phyloP scores from a whole-genome alignment of 2,329 filamentous ascomycete genomes.

The Coleophoma crateriformis region DNA sequence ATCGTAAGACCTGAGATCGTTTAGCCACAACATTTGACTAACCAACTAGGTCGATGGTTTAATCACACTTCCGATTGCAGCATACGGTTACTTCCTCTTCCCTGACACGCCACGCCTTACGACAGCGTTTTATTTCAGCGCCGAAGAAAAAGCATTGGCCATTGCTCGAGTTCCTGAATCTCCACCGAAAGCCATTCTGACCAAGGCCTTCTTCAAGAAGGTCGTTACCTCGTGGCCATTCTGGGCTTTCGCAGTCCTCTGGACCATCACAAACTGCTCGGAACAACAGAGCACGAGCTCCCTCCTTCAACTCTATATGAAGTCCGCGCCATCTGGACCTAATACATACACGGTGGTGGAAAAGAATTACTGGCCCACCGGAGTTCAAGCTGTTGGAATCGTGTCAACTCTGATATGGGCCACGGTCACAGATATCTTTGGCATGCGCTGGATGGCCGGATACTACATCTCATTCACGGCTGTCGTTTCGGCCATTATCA shows the following conservation, averaged over 20 bases:
- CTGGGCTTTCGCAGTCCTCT: constrained; percentile 61
- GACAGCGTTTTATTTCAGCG: constrained; percentile 33
- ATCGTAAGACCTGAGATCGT: too few relatives aligned
- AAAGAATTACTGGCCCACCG: constrained; percentile 48
- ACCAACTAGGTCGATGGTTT: constrained; percentile 39
- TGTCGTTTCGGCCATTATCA: constrained; percentile 54
- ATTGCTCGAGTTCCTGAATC: constrained; percentile 36
- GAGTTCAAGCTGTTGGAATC: constrained; percentile 44
- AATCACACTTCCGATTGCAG: constrained; percentile 49
- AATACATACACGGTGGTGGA: constrained; percentile 40
- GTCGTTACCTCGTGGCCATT: constrained; percentile 57
- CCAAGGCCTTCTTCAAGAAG: constrained; percentile 42
- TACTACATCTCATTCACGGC: constrained; percentile 63
- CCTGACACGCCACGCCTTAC: constrained; percentile 37
- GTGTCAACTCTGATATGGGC: constrained; percentile 61
- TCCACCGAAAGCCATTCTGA: constrained; percentile 34
- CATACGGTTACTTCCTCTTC: constrained; percentile 45
- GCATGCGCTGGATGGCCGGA: constrained; percentile 59
- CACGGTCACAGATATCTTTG: constrained; percentile 58
- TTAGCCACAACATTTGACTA: neutral
- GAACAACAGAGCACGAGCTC: constrained; percentile 66
- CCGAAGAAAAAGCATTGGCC: constrained; percentile 35
- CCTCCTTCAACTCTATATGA: constrained; percentile 45
- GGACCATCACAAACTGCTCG: constrained; percentile 66
- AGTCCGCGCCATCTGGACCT: constrained; percentile 24